These are phyloP conservation scores for Amanita pseudoporphyria DNA, from an alignment of 768 basidiomycete species.

Conservation along the genomic window DNA sequence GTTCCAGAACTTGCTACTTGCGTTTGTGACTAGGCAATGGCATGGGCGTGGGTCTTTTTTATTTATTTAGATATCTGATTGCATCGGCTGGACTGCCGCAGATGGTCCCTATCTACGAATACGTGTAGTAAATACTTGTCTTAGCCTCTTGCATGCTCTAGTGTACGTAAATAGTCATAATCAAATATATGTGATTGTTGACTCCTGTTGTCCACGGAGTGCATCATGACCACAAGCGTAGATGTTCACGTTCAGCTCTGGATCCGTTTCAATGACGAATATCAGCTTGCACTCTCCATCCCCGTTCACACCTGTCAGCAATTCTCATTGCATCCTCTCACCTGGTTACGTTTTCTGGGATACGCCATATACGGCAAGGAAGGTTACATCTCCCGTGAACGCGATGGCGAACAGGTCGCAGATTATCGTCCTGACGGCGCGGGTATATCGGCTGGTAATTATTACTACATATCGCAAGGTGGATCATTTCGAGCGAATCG, in stretches of 20 bases:
- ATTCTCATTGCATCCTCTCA: slow-evolving; percentile 14
- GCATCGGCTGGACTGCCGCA: too few relatives aligned
- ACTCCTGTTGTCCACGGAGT: too few relatives aligned
- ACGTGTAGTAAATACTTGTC: too few relatives aligned
- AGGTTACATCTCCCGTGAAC: slow-evolving; percentile 10
- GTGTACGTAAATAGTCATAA: too few relatives aligned
- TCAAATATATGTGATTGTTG: too few relatives aligned
- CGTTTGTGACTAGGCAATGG: too few relatives aligned
- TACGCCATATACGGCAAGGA: slow-evolving; percentile 12
- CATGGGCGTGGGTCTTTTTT: too few relatives aligned
- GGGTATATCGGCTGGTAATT: slow-evolving; percentile 12
- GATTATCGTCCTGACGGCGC: slow-evolving; percentile 8
- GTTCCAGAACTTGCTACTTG: too few relatives aligned
- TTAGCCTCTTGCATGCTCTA: too few relatives aligned
- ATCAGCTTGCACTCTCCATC: slow-evolving; percentile 10
- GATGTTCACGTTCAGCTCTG: slow-evolving; percentile 11
- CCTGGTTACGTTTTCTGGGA: slow-evolving; percentile 13
- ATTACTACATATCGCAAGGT: slow-evolving; percentile 13
- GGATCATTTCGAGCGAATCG: slow-evolving; percentile 8
- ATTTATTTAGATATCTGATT: too few relatives aligned
- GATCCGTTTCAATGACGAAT: slow-evolving; percentile 10
- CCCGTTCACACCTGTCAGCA: slow-evolving; percentile 11
- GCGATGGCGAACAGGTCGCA: slow-evolving; percentile 10
- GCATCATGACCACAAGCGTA: too few relatives aligned
- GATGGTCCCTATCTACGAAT: too few relatives aligned